Evolutionary conservation across 148 eudicot species (phyloP), one percentile per base, ranked within the genome.

Genomic region (Rhododendron simsii): DNA sequence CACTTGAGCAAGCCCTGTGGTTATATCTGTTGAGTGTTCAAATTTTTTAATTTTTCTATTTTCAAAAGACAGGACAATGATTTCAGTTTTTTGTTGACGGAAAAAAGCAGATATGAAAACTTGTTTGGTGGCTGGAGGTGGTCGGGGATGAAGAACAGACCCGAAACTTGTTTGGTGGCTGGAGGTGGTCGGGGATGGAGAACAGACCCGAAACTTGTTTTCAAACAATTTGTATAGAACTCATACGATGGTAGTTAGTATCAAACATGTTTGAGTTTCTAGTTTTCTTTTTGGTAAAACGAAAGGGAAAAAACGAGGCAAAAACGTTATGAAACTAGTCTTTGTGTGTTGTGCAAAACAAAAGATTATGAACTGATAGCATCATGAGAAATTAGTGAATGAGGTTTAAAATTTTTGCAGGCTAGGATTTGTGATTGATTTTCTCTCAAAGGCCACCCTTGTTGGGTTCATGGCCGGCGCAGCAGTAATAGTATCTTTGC

Each of bases 391-490:
- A 30, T 67, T 28, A 26, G 39, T 71, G 35, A 41, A 28, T 11
- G 75, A 69, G 75, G 15, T 69, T 28, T 69, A 69, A 55, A 55
- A 15, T 50, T 41, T 28, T 83, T 84, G 65, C 94, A 96, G 99
- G 93, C 88, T 97, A 87, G 99, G 99, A 63, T 97, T 97, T 87
- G 85, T 97, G 10, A 95, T 97, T 77, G 98, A 97, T 92, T 95
- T 95, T 86, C 89, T 97, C 30, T 97, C 99, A 13, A 94, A 95
- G 88, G 99, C 99, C 73, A 97, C 99, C 44, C 90, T 97, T 41
- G 87, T 93, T 6, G 99, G 99, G 76, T 97, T 97, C 95, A 97
- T 90, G 95, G 99, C 96, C 20, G 99, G 99, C 80, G 98, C 98
- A 75, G 98, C 99, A 50, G 89, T 95, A 28, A 93, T 95, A 78